Conservation (phyloP, 1,284 basidiomycete species). For the Volvariella surrecta region DNA sequence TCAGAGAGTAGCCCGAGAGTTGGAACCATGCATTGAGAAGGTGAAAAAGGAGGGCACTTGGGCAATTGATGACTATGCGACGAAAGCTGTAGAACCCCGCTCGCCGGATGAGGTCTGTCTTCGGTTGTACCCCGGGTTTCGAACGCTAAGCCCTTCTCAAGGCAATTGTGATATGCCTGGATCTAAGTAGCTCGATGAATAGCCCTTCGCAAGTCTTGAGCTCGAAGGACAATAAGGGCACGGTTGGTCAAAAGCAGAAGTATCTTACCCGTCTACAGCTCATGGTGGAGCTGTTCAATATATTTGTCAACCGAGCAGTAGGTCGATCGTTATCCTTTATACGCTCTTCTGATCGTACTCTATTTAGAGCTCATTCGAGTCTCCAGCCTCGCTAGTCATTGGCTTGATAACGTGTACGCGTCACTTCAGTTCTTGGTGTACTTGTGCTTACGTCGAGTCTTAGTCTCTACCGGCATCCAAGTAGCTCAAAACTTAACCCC, state of each 20-base stretch:
- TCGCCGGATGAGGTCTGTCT: background rate
- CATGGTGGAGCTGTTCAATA: constrained; percentile 18
- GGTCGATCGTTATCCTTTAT: constrained; percentile 1
- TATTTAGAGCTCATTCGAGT: background rate
- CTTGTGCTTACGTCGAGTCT: background rate
- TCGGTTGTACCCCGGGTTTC: no score
- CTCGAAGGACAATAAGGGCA: constrained; percentile 2
- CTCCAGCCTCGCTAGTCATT: background rate
- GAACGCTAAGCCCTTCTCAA: constrained; percentile 2
- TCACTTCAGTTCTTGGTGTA: background rate
- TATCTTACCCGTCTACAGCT: constrained; percentile 16
- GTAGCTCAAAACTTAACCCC: constrained; percentile 16
- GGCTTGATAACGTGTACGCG: background rate
- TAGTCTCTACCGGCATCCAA: constrained; percentile 14
- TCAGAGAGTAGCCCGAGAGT: constrained; percentile 8
- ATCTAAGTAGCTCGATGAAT: constrained; percentile 18
- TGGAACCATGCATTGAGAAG: constrained; percentile 12
- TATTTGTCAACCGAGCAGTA: constrained; percentile 19
- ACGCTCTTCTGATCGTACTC: constrained; percentile 9
- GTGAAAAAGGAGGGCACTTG: constrained; percentile 18
- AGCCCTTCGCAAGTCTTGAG: constrained; percentile 10
- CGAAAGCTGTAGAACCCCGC: no score
- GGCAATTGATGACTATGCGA: constrained; percentile 17
- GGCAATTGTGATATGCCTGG: constrained; percentile 20
- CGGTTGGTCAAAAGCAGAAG: constrained; percentile 7